phyloP scores from a whole-genome alignment of 257 asterid species.

The Primulina eburnea region DNA sequence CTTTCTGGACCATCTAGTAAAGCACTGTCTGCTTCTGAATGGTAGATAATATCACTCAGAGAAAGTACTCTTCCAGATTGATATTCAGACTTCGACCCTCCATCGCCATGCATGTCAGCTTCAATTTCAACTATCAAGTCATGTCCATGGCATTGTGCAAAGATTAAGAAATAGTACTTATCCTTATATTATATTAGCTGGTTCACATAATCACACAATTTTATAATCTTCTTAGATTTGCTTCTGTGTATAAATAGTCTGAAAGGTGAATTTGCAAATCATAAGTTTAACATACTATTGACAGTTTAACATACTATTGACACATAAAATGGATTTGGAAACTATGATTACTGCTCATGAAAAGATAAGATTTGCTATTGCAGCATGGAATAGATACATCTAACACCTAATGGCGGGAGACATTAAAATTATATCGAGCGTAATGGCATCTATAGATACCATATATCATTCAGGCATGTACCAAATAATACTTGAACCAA shows the following conservation, averaged over 20 bases:
- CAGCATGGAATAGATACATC: too few relatives aligned
- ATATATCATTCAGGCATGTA: too few relatives aligned
- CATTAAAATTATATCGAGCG: too few relatives aligned
- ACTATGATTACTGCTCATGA: too few relatives aligned
- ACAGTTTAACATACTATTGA: too few relatives aligned
- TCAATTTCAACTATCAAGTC: constrained; percentile 67
- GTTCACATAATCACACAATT: constrained; percentile 9
- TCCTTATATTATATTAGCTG: constrained; percentile 14
- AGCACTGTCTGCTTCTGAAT: constrained; percentile 61
- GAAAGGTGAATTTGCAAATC: neutral
- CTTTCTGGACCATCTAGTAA: constrained; percentile 62
- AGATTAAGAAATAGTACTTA: constrained; percentile 11
- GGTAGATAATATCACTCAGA: constrained; percentile 79
- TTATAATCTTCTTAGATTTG: constrained; percentile 4
- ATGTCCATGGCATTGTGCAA: constrained; percentile 25
- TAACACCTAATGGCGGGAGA: too few relatives aligned
- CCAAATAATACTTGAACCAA: too few relatives aligned
- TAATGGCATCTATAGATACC: too few relatives aligned
- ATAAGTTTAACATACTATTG: too few relatives aligned
- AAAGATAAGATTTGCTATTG: too few relatives aligned
- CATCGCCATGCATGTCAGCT: constrained; percentile 45
- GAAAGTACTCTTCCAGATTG: constrained; percentile 65
- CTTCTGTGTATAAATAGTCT: neutral
- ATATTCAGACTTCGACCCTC: constrained; percentile 50
- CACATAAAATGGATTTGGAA: too few relatives aligned